phyloP scores from a whole-genome alignment of 768 basidiomycete species.

The Panaeolus cyanescens region DNA sequence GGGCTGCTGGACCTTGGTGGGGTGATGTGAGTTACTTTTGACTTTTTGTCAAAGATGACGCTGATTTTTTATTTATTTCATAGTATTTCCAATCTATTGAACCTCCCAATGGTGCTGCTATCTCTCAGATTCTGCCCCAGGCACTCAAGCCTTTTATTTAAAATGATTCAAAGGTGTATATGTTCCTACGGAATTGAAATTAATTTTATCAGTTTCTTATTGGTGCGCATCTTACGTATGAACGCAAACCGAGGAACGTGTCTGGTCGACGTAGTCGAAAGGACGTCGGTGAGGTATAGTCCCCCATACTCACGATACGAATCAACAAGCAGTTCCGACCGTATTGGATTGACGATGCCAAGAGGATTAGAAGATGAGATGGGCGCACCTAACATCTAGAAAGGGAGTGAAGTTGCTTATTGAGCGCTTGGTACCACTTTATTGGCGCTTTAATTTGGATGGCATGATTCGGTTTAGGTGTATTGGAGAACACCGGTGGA shows the following conservation, averaged over 20 bases:
- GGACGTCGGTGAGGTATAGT: too few relatives aligned
- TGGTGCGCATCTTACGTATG: too few relatives aligned
- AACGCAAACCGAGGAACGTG: too few relatives aligned
- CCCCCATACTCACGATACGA: too few relatives aligned
- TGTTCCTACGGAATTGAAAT: neutral
- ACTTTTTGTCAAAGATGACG: neutral
- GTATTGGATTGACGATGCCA: neutral
- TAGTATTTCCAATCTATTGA: constrained; percentile 64
- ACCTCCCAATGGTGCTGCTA: constrained; percentile 56
- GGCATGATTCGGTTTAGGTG: neutral
- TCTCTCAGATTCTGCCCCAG: constrained; percentile 55
- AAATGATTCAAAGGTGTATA: constrained; percentile 10
- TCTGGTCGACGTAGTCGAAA: too few relatives aligned
- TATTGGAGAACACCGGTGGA: too few relatives aligned
- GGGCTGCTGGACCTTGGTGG: constrained; percentile 70
- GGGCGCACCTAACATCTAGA: too few relatives aligned
- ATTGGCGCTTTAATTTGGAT: neutral
- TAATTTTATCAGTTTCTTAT: too few relatives aligned
- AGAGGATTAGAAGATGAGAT: neutral
- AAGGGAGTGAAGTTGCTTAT: too few relatives aligned
- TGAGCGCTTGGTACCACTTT: neutral
- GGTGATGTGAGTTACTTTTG: constrained; percentile 43
- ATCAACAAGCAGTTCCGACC: too few relatives aligned
- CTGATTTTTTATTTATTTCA: neutral
- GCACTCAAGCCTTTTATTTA: constrained; percentile 57